Evolutionary conservation across 129 eudicot genomes (phyloP).

Genomic region (Escallonia rubra): DNA sequence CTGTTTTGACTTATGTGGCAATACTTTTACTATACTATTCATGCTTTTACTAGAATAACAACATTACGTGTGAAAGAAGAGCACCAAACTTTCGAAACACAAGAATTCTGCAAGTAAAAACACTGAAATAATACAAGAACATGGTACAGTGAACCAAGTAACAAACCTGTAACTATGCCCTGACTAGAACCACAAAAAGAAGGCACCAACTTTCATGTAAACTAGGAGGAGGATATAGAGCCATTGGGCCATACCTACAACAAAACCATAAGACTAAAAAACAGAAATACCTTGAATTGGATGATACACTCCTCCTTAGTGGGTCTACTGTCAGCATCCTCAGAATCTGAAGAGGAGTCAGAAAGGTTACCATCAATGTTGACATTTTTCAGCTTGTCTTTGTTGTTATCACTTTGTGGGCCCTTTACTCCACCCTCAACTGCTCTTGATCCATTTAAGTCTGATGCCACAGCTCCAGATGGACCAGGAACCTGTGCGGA

Average conservation of each 20-base stretch:
- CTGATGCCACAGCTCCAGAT: conserved; percentile 33
- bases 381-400: conserved; percentile 65
- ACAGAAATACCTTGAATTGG: conserved; percentile 72
- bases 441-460: conserved; percentile 60
- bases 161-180: too few relatives aligned
- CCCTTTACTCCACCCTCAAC: conserved; percentile 45
- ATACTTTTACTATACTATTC: too few relatives aligned
- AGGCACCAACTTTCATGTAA: too few relatives aligned
- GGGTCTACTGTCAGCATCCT: conserved; percentile 83
- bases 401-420: conserved; percentile 57
- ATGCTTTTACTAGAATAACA: too few relatives aligned
- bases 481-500: conserved; percentile 35
- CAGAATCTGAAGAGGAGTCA: conserved; percentile 91
- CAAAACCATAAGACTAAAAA: background rate
- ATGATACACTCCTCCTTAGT: conserved; percentile 75
- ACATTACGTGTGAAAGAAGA: too few relatives aligned
- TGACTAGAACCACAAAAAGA: too few relatives aligned
- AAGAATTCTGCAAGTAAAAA: too few relatives aligned
- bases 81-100: too few relatives aligned
- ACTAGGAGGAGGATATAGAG: too few relatives aligned
- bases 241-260: background rate
- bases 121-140: too few relatives aligned
- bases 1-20: too few relatives aligned
- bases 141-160: too few relatives aligned
- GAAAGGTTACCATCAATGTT: conserved; percentile 65